Conservation (phyloP, 1,284 basidiomycete genomes). For the Moesziomyces sp. region DNA sequence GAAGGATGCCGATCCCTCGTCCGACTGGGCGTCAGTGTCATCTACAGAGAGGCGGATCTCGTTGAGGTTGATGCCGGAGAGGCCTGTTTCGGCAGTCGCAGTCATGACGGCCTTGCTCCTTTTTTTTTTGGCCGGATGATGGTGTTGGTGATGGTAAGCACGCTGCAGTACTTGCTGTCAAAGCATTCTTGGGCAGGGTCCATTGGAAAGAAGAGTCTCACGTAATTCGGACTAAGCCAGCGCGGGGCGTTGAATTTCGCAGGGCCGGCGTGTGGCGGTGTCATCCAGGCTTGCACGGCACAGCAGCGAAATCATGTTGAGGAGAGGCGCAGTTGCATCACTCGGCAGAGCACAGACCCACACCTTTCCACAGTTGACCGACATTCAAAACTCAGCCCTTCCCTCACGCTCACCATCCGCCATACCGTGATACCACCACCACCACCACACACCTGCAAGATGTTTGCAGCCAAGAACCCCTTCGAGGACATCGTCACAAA, state of each 20-base stretch:
- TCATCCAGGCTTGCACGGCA: no score
- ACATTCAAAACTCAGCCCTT: neutral
- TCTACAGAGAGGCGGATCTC: slow-evolving; percentile 17
- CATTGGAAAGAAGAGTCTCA: neutral
- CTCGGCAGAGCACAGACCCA: no score
- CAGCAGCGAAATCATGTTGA: no score
- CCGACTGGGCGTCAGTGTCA: slow-evolving; percentile 11
- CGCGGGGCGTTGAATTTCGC: no score
- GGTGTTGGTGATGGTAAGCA: no score
- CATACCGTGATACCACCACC: neutral
- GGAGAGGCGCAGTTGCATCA: no score
- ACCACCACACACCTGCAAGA: slow-evolving; percentile 10
- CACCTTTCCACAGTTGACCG: no score
- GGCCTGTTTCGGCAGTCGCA: slow-evolving; percentile 1
- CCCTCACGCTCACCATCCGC: neutral
- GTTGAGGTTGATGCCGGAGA: slow-evolving; percentile 25
- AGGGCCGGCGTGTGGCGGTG: no score
- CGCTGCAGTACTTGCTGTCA: no score
- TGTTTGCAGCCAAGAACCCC: slow-evolving; percentile 73
- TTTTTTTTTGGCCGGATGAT: no score
- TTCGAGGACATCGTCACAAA: slow-evolving; percentile 95
- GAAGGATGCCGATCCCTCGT: slow-evolving; percentile 29
- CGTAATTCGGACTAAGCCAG: neutral
- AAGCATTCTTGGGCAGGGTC: neutral
- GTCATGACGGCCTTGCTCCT: slow-evolving; percentile 3